These are phyloP conservation scores for Tolypocladium amazonense DNA, from an alignment of 2,329 filamentous ascomycete genomes.

Conservation along the genomic window DNA sequence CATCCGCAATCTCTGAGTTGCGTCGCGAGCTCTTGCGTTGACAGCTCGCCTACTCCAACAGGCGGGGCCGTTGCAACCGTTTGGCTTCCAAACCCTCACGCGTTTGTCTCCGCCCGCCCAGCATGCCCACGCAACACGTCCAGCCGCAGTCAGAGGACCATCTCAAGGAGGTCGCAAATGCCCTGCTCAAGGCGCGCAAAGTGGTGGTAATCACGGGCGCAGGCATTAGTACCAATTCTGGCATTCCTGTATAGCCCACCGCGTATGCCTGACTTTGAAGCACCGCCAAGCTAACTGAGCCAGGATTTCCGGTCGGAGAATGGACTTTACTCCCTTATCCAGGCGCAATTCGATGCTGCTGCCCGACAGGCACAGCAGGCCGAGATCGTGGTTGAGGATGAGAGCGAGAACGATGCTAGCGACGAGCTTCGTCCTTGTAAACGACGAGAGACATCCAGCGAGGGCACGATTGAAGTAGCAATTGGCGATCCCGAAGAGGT, in stretches of 20 bases:
- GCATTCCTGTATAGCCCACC: slow-evolving; percentile 49
- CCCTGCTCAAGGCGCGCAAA: slow-evolving; percentile 53
- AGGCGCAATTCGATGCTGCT: slow-evolving; percentile 52
- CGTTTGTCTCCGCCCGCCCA: slow-evolving; percentile 10
- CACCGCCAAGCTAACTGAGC: slow-evolving; percentile 6
- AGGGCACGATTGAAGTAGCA: slow-evolving; percentile 6
- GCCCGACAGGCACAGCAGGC: slow-evolving; percentile 22
- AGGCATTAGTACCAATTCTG: slow-evolving; percentile 66
- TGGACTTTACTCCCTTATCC: slow-evolving; percentile 62
- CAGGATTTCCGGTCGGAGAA: slow-evolving; percentile 65
- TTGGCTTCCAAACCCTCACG: background rate
- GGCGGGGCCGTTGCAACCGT: background rate
- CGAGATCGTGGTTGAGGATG: slow-evolving; percentile 14
- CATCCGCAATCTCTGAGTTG: background rate
- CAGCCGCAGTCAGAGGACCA: slow-evolving; percentile 37
- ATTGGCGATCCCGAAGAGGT: slow-evolving; percentile 3
- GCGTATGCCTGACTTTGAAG: background rate
- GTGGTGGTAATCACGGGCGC: slow-evolving; percentile 64
- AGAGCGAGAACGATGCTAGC: slow-evolving; percentile 9
- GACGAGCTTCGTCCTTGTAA: slow-evolving; percentile 16
- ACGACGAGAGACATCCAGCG: slow-evolving; percentile 20
- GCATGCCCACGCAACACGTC: slow-evolving; percentile 50
- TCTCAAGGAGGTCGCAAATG: slow-evolving; percentile 56
- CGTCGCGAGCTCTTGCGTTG: background rate
- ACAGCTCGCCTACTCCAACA: background rate